Evolutionary conservation across 306 rosid species (phyloP), one percentile per base, ranked within the genome.

Genomic region (Prosopis cineraria): DNA sequence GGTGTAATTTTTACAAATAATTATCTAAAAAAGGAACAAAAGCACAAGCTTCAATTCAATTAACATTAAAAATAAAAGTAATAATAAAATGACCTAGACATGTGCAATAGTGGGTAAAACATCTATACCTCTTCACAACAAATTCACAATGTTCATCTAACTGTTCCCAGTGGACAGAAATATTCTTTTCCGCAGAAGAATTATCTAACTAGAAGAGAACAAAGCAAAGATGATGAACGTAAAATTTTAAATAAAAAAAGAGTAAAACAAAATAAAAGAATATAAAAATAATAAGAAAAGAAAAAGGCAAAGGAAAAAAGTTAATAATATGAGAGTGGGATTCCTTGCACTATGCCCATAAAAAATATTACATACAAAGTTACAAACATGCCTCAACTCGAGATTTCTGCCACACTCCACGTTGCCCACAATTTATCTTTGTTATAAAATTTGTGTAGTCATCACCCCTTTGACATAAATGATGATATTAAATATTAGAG

Each of bases 291-390:
- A 44, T 44, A 60, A 22, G 31, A 45, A 25, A 39, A 70, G 27
- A 40, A 55, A 22, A 41, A 12, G 4, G 0, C n/a, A 47, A 19
- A 47, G 10, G 34, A 30, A 47, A 80, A 4, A 29, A 45, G 43
- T 66, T 17, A 70, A 76, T 77, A 78, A 81, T 34, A 40, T n/a
- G 68, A 88, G 68, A 88, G 89, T 76, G 76, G 89, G 86, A 86
- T 87, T 87, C 85, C 78, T 65, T 76, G 77, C 66, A 43, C 69
- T 50, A 45, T 79, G 84, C 82, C 41, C 60, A 43, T 75, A 76
- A 24, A 80, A 76, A 75, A 53, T 6, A 24, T 62, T 50, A 60
- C 79, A 77, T 20, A 60, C 76, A 71, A 77, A 1, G 20, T 12
- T 13, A n/a, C n/a, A n/a, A n/a, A n/a, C n/a, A n/a, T 11, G 64